A percentile compares a stretch with the other conserved stretches of the same genome.
Evolutionary conservation across 257 asterid species (phyloP).

Genomic region (Solanum sejunctum): DNA sequence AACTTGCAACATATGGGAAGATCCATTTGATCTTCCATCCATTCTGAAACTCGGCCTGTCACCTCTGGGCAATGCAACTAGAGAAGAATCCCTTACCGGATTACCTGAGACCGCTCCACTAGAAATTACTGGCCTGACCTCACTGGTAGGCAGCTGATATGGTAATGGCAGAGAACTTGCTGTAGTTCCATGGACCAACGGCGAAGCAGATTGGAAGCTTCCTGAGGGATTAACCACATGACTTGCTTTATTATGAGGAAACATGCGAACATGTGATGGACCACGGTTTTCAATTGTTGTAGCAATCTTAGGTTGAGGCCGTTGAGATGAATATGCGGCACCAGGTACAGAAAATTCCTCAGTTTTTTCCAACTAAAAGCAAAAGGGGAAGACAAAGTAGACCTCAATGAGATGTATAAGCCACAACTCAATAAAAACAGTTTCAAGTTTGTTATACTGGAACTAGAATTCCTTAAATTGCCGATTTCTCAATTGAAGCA

Average conservation of each 20-base stretch:
- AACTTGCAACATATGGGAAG: conserved; percentile 21
- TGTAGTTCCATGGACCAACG: conserved; percentile 29
- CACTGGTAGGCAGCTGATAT: conserved; percentile 89
- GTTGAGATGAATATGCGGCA: conserved; percentile 37
- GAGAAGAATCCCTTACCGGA: conserved; percentile 27
- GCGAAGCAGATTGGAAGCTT: conserved; percentile 34
- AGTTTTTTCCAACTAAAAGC: conserved; percentile 70
- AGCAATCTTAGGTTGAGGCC: conserved; percentile 33
- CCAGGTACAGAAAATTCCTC: conserved; percentile 42
- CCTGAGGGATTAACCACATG: conserved; percentile 40
- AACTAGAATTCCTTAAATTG: neutral
- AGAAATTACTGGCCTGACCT: conserved; percentile 57
- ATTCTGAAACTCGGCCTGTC: conserved; percentile 53
- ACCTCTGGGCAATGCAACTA: conserved; percentile 45
- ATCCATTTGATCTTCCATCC: conserved; percentile 65
- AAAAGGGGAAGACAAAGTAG: neutral
- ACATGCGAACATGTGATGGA: conserved; percentile 23
- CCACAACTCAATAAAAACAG: neutral
- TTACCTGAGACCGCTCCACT: conserved; percentile 40
- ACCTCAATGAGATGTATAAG: neutral
- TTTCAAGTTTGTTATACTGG: neutral
- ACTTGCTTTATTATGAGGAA: conserved; percentile 33
- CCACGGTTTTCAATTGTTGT: conserved; percentile 41
- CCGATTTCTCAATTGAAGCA: neutral
- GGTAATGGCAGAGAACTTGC: conserved; percentile 41